Evolutionary conservation across 352 stramenopile species (phyloP).

Genomic region (Thalassiosira exigua): DNA sequence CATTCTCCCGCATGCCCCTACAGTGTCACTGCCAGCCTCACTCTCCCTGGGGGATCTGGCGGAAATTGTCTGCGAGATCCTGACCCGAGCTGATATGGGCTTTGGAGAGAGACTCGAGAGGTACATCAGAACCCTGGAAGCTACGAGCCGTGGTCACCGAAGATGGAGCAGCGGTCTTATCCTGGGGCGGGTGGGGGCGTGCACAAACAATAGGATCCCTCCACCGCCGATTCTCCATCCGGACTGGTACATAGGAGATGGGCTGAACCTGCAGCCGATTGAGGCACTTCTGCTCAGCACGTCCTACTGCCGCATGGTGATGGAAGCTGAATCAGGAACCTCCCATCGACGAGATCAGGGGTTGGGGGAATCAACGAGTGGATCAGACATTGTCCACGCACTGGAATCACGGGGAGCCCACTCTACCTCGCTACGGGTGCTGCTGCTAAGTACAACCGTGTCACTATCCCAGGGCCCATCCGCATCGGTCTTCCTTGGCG

Average conservation of each 20-base stretch:
- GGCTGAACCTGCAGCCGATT: slow-evolving; percentile 72
- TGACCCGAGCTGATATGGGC: slow-evolving; percentile 69
- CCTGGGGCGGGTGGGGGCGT: slow-evolving; percentile 9
- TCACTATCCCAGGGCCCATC: slow-evolving; percentile 38
- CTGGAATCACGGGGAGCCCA: slow-evolving; percentile 68
- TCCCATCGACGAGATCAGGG: slow-evolving; percentile 21
- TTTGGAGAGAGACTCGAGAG: slow-evolving; percentile 73
- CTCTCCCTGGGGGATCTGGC: slow-evolving; percentile 61
- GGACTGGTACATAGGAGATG: slow-evolving; percentile 84
- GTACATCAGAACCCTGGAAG: slow-evolving; percentile 58
- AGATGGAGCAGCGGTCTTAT: slow-evolving; percentile 5
- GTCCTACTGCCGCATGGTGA: slow-evolving; percentile 65
- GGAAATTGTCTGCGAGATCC: slow-evolving; percentile 71
- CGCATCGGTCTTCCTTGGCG: slow-evolving; percentile 7
- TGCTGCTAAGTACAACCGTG: slow-evolving; percentile 46
- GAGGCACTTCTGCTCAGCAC: slow-evolving; percentile 63
- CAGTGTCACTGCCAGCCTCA: slow-evolving; percentile 42
- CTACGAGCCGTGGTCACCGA: slow-evolving; percentile 19
- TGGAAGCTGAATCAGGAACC: slow-evolving; percentile 53
- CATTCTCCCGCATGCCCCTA: slow-evolving; percentile 51
- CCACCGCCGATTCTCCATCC: slow-evolving; percentile 59
- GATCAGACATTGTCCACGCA: slow-evolving; percentile 41
- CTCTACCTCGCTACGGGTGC: slow-evolving; percentile 64
- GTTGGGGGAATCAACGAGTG: slow-evolving; percentile 36
- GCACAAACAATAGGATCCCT: slow-evolving; percentile 27